Conservation (phyloP, 139 green algal species). For the Chlorella sp. region DNA sequence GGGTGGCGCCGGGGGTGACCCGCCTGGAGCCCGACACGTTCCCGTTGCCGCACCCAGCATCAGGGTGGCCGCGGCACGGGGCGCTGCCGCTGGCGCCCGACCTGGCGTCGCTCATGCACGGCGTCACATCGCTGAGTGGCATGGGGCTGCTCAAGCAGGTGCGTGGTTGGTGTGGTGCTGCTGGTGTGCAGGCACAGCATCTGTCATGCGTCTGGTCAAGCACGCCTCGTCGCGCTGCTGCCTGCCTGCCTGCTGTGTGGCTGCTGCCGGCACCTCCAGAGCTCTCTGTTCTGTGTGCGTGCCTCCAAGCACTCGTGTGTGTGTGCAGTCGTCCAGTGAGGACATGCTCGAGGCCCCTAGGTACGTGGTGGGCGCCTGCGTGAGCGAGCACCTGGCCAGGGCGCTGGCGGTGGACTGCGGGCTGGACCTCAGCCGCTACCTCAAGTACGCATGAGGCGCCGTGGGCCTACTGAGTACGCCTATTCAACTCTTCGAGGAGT, state of each 20-base stretch:
- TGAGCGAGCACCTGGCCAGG: neutral
- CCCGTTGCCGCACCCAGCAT: neutral
- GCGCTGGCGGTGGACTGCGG: constrained; percentile 2
- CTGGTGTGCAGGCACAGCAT: neutral
- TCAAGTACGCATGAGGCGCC: constrained; percentile 1
- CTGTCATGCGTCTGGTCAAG: neutral
- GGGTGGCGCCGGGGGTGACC: neutral
- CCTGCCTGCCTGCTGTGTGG: neutral
- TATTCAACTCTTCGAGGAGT: too few species aligned
- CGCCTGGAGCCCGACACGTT: neutral
- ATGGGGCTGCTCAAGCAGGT: constrained; percentile 5
- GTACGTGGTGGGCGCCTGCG: neutral
- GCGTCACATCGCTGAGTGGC: neutral
- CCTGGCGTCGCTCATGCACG: neutral
- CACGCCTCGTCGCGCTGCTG: neutral
- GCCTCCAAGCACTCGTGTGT: too few species aligned
- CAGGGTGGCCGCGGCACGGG: neutral
- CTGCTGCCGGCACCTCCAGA: too few species aligned
- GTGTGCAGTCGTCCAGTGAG: neutral
- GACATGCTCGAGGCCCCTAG: constrained; percentile 3
- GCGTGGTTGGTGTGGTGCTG: neutral
- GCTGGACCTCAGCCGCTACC: neutral
- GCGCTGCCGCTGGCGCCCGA: neutral
- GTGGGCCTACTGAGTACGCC: neutral
- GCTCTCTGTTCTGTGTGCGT: too few species aligned